Percentiles rank a stretch among this genome's conserved stretches.
These are phyloP conservation scores for Nyssa sinensis DNA, from an alignment of 148 eudicot genomes.

Conservation along the genomic window DNA sequence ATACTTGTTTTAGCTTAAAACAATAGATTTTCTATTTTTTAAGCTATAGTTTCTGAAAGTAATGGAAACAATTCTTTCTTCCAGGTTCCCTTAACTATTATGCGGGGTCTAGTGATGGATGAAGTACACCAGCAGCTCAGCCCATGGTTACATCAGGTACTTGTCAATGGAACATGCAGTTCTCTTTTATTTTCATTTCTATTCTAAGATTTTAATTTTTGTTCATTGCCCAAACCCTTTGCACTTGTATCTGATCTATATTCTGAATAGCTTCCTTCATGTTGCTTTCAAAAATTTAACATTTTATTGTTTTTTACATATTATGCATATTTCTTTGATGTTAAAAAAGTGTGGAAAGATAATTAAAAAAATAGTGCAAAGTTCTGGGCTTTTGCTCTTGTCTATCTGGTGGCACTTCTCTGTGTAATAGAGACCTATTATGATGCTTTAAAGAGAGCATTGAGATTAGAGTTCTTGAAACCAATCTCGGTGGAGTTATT, in stretches of 20 bases:
- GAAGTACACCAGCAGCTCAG: conserved; percentile 69
- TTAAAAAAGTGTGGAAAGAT: no score
- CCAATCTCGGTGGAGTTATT: background rate
- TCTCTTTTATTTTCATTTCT: background rate
- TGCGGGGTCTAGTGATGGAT: conserved; percentile 63
- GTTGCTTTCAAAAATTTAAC: no score
- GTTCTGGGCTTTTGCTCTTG: no score
- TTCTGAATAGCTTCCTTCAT: no score
- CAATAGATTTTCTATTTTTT: background rate
- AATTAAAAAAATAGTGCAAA: background rate
- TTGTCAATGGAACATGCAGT: conserved; percentile 4
- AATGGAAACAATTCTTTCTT: conserved; percentile 9
- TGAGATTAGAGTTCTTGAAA: background rate
- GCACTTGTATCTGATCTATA: no score
- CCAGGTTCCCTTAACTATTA: conserved; percentile 51
- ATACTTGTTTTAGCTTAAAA: no score
- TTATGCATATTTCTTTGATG: no score
- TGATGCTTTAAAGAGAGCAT: background rate
- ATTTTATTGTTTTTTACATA: no score
- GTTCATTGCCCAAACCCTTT: no score
- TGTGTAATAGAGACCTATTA: background rate
- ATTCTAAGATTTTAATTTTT: no score
- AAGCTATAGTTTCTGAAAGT: background rate
- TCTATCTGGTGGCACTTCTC: background rate
- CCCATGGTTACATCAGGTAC: conserved; percentile 75